Percentiles rank a stretch among this genome's conserved stretches.
Conservation (phyloP, 1,284 basidiomycete genomes). For the Salmacisia buchloeana region DNA sequence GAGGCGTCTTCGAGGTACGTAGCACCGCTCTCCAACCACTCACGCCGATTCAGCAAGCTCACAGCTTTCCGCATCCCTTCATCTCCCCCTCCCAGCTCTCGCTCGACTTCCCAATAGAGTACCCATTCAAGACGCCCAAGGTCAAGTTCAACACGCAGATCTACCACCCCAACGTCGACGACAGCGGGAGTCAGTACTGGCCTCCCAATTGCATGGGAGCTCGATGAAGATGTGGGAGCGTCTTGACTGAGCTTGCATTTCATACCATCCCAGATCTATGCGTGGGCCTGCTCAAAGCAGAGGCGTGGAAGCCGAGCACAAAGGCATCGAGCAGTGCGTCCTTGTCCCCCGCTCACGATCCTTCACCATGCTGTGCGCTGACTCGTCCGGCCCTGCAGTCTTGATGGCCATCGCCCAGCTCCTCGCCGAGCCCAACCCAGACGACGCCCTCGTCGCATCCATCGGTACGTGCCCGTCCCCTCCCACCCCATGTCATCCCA, state of each 20-base stretch:
- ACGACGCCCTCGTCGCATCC: constrained; percentile 44
- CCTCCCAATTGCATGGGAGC: background rate
- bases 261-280: constrained; percentile 26
- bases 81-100: constrained; percentile 21
- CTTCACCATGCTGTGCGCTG: background rate
- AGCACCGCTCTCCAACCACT: background rate
- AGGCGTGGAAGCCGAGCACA: constrained; percentile 50
- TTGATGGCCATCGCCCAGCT: constrained; percentile 41
- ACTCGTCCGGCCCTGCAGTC: constrained; percentile 19
- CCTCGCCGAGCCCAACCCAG: constrained; percentile 43
- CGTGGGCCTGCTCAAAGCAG: constrained; percentile 47
- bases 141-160: constrained; percentile 42
- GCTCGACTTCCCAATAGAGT: constrained; percentile 49
- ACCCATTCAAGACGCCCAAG: constrained; percentile 50
- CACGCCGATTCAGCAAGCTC: background rate
- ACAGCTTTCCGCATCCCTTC: background rate
- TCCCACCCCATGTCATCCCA: background rate
- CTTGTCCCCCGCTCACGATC: background rate
- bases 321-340: constrained; percentile 45
- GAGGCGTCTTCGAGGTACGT: constrained; percentile 35
- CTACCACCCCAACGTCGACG: constrained; percentile 51
- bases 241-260: background rate
- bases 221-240: background rate
- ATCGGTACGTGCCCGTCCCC: constrained; percentile 31
- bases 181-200: constrained; percentile 39